Conservation (phyloP, 257 asterid genomes). For the Solanum rostratum region DNA sequence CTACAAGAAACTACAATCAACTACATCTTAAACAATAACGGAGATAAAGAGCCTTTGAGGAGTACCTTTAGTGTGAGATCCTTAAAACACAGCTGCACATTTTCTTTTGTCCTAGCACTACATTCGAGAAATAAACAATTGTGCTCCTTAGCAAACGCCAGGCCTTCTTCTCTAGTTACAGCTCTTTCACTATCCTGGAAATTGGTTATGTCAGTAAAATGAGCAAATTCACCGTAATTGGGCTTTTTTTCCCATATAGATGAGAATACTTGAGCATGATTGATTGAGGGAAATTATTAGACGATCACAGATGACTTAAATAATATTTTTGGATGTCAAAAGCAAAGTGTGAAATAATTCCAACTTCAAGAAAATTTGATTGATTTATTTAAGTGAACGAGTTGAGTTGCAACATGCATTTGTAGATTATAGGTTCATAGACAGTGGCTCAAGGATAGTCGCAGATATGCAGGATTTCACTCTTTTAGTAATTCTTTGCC, state of each 20-base stretch:
- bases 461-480: too few species aligned
- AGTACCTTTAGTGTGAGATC: constrained; percentile 66
- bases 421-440: not conserved
- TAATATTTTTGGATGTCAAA: not conserved
- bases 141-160: constrained; percentile 56
- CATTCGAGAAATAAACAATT: constrained; percentile 60
- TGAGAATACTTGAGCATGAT: not conserved
- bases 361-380: not conserved
- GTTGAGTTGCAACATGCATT: not conserved
- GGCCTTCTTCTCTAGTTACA: constrained; percentile 67
- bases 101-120: constrained; percentile 75
- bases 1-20: not conserved
- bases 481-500: not conserved
- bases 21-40: not conserved
- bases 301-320: not conserved
- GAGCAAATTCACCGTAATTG: not conserved
- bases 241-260: not conserved
- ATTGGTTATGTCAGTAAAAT: not conserved
- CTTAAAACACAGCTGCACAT: constrained; percentile 60
- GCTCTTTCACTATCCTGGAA: constrained; percentile 74
- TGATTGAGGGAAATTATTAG: not conserved
- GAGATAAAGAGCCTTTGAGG: not conserved
- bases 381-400: not conserved
- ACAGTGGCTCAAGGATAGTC: not conserved
- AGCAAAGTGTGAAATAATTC: not conserved